Conservation (phyloP, 2,329 filamentous ascomycete genomes). For the Coniochaeta pulveracea region DNA sequence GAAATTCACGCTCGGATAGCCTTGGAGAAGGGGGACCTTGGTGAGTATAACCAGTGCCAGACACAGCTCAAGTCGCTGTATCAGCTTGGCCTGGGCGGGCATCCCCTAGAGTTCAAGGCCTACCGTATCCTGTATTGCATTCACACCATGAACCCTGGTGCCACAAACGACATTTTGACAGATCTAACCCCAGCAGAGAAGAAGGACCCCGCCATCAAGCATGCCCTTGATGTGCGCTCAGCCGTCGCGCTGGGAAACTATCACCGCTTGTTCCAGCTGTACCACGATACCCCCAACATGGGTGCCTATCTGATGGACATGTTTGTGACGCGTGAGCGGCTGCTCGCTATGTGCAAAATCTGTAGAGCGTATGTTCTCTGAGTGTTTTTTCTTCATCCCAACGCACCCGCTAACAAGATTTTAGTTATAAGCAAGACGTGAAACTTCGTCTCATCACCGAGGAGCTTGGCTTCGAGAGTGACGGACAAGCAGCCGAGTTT, state of each 20-base stretch:
- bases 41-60: conserved; percentile 99
- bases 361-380: conserved; percentile 76
- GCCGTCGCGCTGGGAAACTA: conserved; percentile 91
- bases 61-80: conserved; percentile 93
- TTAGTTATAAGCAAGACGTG: conserved; percentile 84
- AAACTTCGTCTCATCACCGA: conserved; percentile 87
- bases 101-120: conserved; percentile 91
- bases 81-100: conserved; percentile 74
- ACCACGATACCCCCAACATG: conserved; percentile 91
- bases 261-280: conserved; percentile 95
- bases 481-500: conserved; percentile 83
- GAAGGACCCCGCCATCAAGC: conserved; percentile 70
- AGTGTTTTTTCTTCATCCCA: neutral
- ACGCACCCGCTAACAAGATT: conserved; percentile 29
- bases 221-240: conserved; percentile 84
- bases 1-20: conserved; percentile 97
- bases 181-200: conserved; percentile 99
- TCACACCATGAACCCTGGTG: conserved; percentile 94
- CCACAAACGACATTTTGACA: conserved; percentile 95
- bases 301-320: conserved; percentile 98
- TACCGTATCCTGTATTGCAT: conserved; percentile 99
- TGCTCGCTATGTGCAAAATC: conserved; percentile 81
- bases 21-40: conserved; percentile 94
- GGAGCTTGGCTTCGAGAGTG: conserved; percentile 90
- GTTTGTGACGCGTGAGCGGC: conserved; percentile 89